These are phyloP conservation scores for Nematocida displodere DNA, from an alignment of 371 early-diverging fungal genomes.

Conservation along the genomic window DNA sequence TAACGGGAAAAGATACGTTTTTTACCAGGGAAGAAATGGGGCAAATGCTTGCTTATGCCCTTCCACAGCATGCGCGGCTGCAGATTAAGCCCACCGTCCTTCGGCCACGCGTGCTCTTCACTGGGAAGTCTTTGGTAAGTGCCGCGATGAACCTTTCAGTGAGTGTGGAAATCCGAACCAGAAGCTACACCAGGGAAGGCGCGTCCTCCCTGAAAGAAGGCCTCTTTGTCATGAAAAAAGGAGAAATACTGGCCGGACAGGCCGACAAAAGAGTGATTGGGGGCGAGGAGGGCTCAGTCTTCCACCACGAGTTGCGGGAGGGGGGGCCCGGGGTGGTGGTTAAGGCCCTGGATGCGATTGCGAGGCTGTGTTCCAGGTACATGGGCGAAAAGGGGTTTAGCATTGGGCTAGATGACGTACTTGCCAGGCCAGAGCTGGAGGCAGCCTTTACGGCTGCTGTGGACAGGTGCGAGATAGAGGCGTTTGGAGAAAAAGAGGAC, in stretches of 20 bases:
- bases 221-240: constrained; percentile 26
- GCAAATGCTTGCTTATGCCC: constrained; percentile 68
- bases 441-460: constrained; percentile 22
- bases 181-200: background rate
- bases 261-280: constrained; percentile 45
- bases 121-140: constrained; percentile 71
- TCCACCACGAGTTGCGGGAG: constrained; percentile 34
- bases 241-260: constrained; percentile 34
- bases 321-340: constrained; percentile 21
- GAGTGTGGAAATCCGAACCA: constrained; percentile 23
- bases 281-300: constrained; percentile 38
- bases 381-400: constrained; percentile 46
- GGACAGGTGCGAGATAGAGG: constrained; percentile 33
- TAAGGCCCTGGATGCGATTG: constrained; percentile 35
- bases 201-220: background rate
- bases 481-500: constrained; percentile 42
- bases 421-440: background rate
- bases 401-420: constrained; percentile 51
- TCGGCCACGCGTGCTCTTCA: constrained; percentile 71
- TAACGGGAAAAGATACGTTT: constrained; percentile 79
- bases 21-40: constrained; percentile 84
- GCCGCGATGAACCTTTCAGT: constrained; percentile 1
- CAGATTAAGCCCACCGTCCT: constrained; percentile 79
- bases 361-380: constrained; percentile 42
- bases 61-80: constrained; percentile 73